These are phyloP conservation scores for Geosiphon pyriformis DNA, from an alignment of 192 early-diverging fungal genomes.

Conservation along the genomic window DNA sequence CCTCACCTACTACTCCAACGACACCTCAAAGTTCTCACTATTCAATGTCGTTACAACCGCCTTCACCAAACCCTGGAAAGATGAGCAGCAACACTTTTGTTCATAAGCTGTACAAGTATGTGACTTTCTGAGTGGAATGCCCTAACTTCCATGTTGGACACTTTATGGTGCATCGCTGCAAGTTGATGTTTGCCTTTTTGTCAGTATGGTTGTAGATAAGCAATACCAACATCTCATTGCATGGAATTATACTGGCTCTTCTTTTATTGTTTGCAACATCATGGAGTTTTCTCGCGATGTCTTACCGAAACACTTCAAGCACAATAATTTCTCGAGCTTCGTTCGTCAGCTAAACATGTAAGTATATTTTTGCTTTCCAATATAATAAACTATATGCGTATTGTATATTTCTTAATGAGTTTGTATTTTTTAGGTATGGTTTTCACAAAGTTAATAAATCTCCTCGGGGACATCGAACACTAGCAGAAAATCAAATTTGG, in stretches of 20 bases:
- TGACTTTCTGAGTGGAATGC: neutral
- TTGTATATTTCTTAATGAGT: too few relatives aligned
- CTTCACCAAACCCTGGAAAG: constrained; percentile 36
- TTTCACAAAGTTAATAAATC: constrained; percentile 94
- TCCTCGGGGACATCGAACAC: constrained; percentile 73
- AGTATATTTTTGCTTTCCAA: too few relatives aligned
- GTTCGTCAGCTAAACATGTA: constrained; percentile 85
- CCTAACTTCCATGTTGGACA: neutral
- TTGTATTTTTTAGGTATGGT: constrained; percentile 55
- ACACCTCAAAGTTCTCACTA: constrained; percentile 34
- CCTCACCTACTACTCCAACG: constrained; percentile 34
- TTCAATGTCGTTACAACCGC: constrained; percentile 39
- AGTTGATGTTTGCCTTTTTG: neutral
- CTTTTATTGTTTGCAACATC: constrained; percentile 87
- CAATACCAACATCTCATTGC: constrained; percentile 84
- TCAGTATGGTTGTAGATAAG: constrained; percentile 78
- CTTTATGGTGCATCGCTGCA: constrained; percentile 8
- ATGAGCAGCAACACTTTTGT: constrained; percentile 52
- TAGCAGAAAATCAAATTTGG: constrained; percentile 90
- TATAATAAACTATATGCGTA: too few relatives aligned
- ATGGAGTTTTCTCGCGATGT: constrained; percentile 88
- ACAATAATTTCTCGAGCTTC: constrained; percentile 89
- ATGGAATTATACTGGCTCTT: constrained; percentile 83
- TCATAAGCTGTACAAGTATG: constrained; percentile 55
- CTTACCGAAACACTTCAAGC: constrained; percentile 88